Conservation (phyloP, 2,329 filamentous ascomycete species). For the Thielaviopsis musarum region DNA sequence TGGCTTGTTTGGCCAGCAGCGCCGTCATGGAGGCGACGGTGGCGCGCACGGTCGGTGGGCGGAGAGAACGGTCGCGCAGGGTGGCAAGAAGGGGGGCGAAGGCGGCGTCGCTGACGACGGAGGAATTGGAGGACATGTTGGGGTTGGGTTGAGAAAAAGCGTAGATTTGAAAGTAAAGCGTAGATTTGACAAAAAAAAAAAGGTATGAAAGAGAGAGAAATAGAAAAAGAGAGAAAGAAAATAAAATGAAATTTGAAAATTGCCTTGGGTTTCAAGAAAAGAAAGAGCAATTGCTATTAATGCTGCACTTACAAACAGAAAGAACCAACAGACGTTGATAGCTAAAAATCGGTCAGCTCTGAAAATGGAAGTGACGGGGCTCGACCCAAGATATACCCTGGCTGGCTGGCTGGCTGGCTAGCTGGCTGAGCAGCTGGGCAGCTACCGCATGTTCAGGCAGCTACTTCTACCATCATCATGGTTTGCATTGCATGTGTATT, state of each 20-base stretch:
- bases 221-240: not conserved
- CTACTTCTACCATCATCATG: too few species aligned
- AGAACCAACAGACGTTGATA: not conserved
- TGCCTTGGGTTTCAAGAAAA: not conserved
- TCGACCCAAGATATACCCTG: not conserved
- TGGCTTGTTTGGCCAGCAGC: conserved; percentile 15
- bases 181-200: not conserved
- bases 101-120: conserved; percentile 5
- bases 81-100: conserved; percentile 7
- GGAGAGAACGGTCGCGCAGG: conserved; percentile 13
- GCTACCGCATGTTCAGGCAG: not conserved
- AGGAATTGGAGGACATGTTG: conserved; percentile 6
- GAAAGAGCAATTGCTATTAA: not conserved
- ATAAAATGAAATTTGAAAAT: not conserved
- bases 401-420: not conserved
- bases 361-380: not conserved
- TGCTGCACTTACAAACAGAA: not conserved
- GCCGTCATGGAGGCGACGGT: conserved; percentile 15
- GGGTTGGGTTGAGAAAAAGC: too few species aligned
- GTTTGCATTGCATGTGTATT: too few species aligned
- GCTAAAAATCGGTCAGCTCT: not conserved
- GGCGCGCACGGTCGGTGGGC: conserved; percentile 14
- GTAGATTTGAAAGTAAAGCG: not conserved
- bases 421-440: not conserved
- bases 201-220: not conserved